Conservation (phyloP, 2,329 filamentous ascomycete species). For the Pseudogymnoascus sp. region DNA sequence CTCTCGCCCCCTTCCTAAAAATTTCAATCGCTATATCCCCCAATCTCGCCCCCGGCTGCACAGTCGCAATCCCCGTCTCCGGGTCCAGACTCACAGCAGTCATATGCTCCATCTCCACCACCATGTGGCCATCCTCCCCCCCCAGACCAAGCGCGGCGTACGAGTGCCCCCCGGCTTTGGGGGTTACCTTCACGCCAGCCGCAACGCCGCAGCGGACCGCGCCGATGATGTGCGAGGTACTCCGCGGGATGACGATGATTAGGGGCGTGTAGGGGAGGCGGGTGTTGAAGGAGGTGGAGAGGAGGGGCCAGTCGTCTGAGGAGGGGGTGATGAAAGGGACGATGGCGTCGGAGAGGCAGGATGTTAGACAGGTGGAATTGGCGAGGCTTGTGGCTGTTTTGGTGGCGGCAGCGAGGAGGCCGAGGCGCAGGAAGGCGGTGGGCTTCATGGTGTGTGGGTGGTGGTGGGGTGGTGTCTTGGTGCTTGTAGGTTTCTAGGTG, state of each 20-base stretch:
- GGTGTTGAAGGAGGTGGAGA: neutral
- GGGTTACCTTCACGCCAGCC: constrained; percentile 36
- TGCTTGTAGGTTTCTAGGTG: no score
- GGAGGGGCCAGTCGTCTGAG: neutral
- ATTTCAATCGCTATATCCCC: constrained; percentile 35
- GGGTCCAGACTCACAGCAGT: constrained; percentile 26
- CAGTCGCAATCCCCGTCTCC: constrained; percentile 20
- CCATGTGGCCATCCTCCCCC: constrained; percentile 33
- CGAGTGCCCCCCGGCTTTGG: constrained; percentile 43
- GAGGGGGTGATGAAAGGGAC: neutral
- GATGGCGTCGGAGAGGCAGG: neutral
- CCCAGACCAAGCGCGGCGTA: constrained; percentile 41
- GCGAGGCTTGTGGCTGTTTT: no score
- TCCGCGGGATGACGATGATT: constrained; percentile 16
- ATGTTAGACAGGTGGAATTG: neutral
- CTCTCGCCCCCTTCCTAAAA: constrained; percentile 29
- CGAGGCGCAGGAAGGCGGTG: neutral
- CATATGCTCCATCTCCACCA: constrained; percentile 35
- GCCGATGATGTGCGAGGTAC: constrained; percentile 30
- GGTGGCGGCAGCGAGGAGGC: neutral
- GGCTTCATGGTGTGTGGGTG: neutral
- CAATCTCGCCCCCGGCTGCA: constrained; percentile 35
- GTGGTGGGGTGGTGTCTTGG: no score
- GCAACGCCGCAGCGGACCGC: constrained; percentile 38
- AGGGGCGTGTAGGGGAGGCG: neutral